Evolutionary conservation across 768 basidiomycete genomes (phyloP), one percentile per base, ranked within the genome.

Genomic region (Mycena chlorophos): DNA sequence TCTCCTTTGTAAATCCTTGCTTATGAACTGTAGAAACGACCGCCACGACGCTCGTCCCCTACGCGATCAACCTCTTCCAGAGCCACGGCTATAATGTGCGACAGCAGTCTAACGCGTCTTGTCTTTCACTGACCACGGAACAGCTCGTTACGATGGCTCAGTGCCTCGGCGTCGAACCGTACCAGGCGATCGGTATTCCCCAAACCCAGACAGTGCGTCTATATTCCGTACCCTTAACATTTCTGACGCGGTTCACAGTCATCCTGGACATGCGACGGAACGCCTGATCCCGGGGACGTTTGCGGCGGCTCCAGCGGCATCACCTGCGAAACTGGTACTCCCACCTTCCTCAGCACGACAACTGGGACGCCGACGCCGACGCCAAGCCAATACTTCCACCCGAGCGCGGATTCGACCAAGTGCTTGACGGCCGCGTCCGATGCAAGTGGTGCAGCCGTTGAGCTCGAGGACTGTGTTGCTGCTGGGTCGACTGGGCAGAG

Each of bases 141-240:
- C 54, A 70, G 45, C 65, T 77, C 29, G 76, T 77, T 39, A 74
- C 73, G 6, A 56, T 77, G 29, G 75, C 75, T 5, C 69, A 76
- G 42, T 76, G 75, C 50, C 60, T 76, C 5, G 73, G 72, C n/a
- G 48, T 57, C 39, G 50, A 60, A 2, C 67, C 73, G 8, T 77
- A 75, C 58, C 71, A 71, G 52, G 64, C 51, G 12, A 60, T 71
- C n/a, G 58, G 49, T 3, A 42, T 63, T 13, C 64, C 71, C 13
- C 56, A 60, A 28, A 54, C 48, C 20, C 55, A 47, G 27, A 46
- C 27, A 4, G 52, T 53, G 42, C 27, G 52, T n/a, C 17, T 25
- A 2, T 6, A 43, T 43, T 17, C 10, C 40, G n/a, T n/a, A 31
- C 5, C 6, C 8, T 40, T 46, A 23, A 2, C 29, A 23, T 13